Conservation (phyloP, 2,329 filamentous ascomycete genomes). For the Colletotrichum spaethianum region DNA sequence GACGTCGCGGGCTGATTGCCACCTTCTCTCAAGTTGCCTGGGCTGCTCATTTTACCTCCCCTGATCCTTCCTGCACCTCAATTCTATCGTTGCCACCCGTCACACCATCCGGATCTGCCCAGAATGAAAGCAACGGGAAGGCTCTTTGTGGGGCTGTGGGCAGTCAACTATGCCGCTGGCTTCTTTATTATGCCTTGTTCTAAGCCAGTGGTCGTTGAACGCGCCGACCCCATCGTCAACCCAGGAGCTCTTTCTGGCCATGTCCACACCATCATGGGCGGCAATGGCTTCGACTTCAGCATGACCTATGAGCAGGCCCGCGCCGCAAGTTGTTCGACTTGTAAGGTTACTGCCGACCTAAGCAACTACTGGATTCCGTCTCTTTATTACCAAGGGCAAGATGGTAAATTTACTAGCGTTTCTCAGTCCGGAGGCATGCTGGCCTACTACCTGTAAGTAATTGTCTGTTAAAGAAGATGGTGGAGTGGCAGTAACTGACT, state of each 20-base stretch:
- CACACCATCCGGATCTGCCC: not conserved
- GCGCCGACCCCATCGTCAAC: constrained; percentile 72
- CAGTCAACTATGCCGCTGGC: constrained; percentile 16
- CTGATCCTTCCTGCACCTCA: not conserved
- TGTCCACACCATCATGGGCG: constrained; percentile 74
- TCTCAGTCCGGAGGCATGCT: constrained; percentile 59
- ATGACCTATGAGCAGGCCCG: constrained; percentile 68
- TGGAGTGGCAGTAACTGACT: not conserved
- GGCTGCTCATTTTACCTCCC: not conserved
- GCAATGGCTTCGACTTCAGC: constrained; percentile 70
- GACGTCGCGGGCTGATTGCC: not conserved
- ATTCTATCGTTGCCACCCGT: not conserved
- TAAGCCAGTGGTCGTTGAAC: constrained; percentile 50
- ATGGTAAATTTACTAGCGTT: constrained; percentile 67
- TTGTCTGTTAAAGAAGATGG: not conserved
- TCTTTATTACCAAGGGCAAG: constrained; percentile 64
- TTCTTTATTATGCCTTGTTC: constrained; percentile 42
- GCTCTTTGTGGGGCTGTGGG: constrained; percentile 14
- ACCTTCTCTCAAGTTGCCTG: not conserved
- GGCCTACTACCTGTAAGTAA: constrained; percentile 66
- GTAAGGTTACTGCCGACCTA: constrained; percentile 72
- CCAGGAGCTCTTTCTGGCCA: constrained; percentile 69
- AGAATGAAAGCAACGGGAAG: constrained; percentile 17
- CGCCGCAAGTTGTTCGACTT: constrained; percentile 74
- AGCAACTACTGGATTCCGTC: constrained; percentile 80